Base-by-base conservation (phyloP, 2,329 filamentous ascomycete species). In the Erysiphe neolycopersici region DNA sequence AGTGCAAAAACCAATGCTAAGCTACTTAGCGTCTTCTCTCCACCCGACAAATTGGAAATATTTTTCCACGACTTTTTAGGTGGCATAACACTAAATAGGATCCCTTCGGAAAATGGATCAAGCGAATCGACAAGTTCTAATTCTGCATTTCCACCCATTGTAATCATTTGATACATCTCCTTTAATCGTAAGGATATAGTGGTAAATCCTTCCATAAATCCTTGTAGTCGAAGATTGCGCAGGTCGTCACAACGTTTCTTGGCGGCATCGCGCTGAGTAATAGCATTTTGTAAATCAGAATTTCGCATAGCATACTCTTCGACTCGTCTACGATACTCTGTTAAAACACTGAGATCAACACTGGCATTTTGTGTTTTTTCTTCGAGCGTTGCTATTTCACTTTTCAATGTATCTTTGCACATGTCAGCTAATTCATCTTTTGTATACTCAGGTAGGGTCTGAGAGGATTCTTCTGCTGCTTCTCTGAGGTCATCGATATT, bases 151-250 rank as follows among this genome's bases (percentile, higher is more conserved):
- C 89, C 89, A 48, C 89, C 89, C 84, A 98, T 95, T 18, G 89
- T 98, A 59, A 98, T 98, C 85, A 98, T 94, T 59, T 98, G 89
- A 63, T 98, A 98, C 89, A 98, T 98, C 57, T 98, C 89, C 65
- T 98, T 98, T 39, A 98, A 68, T 0, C 87, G 79, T 19, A 94
- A 67, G 1, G 87, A 95, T 60, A 98, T 98, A 48, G 74, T 79
- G 54, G 78, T 79, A 64, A 98, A 95, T 35, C 91, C 89, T 57
- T 91, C 83, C 85, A 95, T 95, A 69, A 98, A 98, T 32, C 89
- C 87, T 53, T 94, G 87, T 8, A 95, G 67, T 29, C 89, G 81
- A 42, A 93, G 67, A 13, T 83, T 79, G 12, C 89, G 80, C 43
- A 98, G 73, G 51, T 94, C 84, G 54, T 95, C 87, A 52, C 85